These are phyloP conservation scores for Micromonas pusilla DNA, from an alignment of 139 green algal species.

Conservation along the genomic window DNA sequence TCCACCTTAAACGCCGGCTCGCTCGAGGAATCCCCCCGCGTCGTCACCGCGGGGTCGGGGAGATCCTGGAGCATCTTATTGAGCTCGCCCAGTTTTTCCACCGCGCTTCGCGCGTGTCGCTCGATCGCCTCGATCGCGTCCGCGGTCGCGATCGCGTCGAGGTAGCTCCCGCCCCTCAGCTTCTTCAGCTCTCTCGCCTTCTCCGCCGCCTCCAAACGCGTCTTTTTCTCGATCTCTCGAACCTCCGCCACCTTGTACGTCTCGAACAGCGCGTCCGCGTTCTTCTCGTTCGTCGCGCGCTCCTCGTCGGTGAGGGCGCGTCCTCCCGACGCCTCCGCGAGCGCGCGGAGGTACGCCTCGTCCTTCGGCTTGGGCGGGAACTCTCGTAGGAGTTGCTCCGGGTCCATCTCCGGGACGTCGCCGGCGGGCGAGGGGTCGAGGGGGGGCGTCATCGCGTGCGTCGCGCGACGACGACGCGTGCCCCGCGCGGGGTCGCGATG, in stretches of 20 bases:
- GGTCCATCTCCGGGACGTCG: too few relatives aligned
- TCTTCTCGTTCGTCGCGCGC: background rate
- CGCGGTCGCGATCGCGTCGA: background rate
- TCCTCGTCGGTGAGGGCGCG: background rate
- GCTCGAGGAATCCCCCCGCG: too few relatives aligned
- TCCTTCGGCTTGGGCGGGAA: too few relatives aligned
- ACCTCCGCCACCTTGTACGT: background rate
- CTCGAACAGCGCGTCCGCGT: background rate
- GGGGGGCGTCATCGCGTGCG: too few relatives aligned
- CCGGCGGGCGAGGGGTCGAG: too few relatives aligned
- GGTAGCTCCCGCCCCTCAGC: background rate
- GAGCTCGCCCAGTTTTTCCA: background rate
- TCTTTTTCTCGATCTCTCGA: background rate
- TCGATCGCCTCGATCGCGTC: constrained; percentile 1
- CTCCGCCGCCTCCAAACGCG: background rate
- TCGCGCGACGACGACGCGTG: too few relatives aligned
- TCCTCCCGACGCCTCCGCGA: background rate
- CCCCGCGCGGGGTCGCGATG: too few relatives aligned
- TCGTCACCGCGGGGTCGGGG: too few relatives aligned
- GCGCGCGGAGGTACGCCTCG: too few relatives aligned
- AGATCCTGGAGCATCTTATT: background rate
- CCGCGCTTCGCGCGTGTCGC: background rate
- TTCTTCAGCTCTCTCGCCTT: background rate
- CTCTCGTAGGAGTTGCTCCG: too few relatives aligned
- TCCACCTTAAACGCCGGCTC: background rate